Evolutionary conservation across 164 flowering plant genomes (phyloP).

Genomic region (Nelumbo lutea): DNA sequence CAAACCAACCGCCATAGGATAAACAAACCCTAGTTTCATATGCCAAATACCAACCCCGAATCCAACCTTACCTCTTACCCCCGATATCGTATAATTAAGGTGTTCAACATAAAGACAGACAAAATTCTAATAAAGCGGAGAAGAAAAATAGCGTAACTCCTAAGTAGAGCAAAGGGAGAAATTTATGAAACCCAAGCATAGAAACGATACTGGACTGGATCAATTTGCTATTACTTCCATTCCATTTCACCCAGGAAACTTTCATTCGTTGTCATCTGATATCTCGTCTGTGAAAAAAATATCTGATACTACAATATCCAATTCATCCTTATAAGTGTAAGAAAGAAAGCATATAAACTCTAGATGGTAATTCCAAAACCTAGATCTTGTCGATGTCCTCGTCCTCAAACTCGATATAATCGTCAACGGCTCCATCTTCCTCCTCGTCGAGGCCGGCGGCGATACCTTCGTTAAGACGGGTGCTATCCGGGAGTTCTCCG

Average conservation of each 20-base stretch:
- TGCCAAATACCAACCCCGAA: not conserved
- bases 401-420: slow-evolving; percentile 26
- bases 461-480: slow-evolving; percentile 24
- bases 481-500: slow-evolving; percentile 26
- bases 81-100: not conserved
- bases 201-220: not conserved
- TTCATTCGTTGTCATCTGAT: not conserved
- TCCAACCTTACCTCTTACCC: not conserved
- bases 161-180: not conserved
- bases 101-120: not conserved
- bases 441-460: slow-evolving; percentile 22
- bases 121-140: not conserved
- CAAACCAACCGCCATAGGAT: no score
- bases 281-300: no score
- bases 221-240: not conserved
- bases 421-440: slow-evolving; percentile 19
- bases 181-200: not conserved
- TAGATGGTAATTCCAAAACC: slow-evolving; percentile 2
- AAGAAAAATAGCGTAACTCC: not conserved
- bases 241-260: not conserved
- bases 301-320: no score
- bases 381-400: slow-evolving; percentile 30
- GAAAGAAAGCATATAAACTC: not conserved
- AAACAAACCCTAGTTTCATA: not conserved
- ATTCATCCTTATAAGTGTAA: no score